Evolutionary conservation across 192 early-diverging fungal genomes (phyloP), one percentile per base, ranked within the genome.

Genomic region (Backusella tarrabulga): DNA sequence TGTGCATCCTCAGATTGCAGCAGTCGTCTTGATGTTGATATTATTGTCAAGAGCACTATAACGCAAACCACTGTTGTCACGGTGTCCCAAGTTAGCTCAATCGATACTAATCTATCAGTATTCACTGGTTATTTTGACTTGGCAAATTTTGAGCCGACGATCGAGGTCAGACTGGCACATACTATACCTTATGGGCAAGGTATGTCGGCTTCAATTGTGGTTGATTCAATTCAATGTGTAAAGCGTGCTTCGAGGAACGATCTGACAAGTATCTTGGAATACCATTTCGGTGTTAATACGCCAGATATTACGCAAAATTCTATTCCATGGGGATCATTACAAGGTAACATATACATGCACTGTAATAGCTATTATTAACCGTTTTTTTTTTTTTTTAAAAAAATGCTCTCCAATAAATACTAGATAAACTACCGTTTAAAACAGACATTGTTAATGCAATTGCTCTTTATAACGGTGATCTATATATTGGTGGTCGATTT

Each of bases 401-500:
- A 29, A 29, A 29, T 29, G 1, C 29, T 3, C 34, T 17, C 79
- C 88, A 44, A 52, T 73, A 7, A 70, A 29, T 60, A 68, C n/a
- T 9, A 76, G 83, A 68, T 73, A 90, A 34, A 81, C 87, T 41
- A 12, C 83, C 32, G 70, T 78, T 34, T 23, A 32, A 56, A 40
- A 79, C 90, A 36, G 54, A 60, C 3, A 73, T 84, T 8, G 90
- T 94, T 0, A 82, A 86, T 68, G 70, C 86, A 4, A 50, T 82
- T 38, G 77, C 79, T 0, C 34, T 85, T 0, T 83, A 83, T 12
- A 73, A 80, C 34, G 79, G 79, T 3, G 52, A 83, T 70, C 54
- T 60, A 19, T 83, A 35, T 68, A 84, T 94, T 29, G 92, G 90
- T 44, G 93, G 93, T 19, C 79, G 80, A 9, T 94, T 94, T 69